Percentiles rank a stretch among this genome's conserved stretches.
Evolutionary conservation across 495 filamentous ascomycete genomes (phyloP).

Genomic region (Neurospora discreta): DNA sequence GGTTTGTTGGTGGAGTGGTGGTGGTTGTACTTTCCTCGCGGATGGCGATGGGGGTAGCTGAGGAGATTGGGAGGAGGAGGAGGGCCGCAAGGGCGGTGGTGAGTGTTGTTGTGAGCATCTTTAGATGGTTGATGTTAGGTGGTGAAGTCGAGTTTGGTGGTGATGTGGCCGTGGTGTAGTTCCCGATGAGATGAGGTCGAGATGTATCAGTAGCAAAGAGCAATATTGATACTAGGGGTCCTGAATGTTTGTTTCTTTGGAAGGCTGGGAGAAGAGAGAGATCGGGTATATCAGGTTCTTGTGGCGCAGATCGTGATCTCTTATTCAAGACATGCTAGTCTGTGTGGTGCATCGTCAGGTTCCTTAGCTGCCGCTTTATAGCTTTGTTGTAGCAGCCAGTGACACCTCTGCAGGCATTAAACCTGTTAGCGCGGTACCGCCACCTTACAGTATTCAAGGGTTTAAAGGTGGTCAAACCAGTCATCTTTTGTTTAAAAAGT

Average conservation of each 20-base stretch:
- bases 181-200: neutral
- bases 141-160: neutral
- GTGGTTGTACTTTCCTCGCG: neutral
- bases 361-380: neutral
- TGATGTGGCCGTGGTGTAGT: neutral
- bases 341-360: neutral
- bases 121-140: neutral
- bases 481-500: no score
- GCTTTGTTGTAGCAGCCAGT: neutral
- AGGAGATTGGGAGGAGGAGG: conserved; percentile 3
- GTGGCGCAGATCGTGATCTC: neutral
- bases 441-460: no score
- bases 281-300: neutral
- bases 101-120: conserved; percentile 2
- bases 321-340: neutral
- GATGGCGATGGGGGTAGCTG: conserved; percentile 1
- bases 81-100: neutral
- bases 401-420: no score
- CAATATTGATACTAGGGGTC: neutral
- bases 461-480: no score
- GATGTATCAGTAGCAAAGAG: neutral
- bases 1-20: neutral
- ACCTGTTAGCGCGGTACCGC: no score
- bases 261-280: neutral
- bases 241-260: neutral